Evolutionary conservation across 139 green algal species (phyloP), one percentile per base, ranked within the genome.

Genomic region (Chlamydomonas applanata): DNA sequence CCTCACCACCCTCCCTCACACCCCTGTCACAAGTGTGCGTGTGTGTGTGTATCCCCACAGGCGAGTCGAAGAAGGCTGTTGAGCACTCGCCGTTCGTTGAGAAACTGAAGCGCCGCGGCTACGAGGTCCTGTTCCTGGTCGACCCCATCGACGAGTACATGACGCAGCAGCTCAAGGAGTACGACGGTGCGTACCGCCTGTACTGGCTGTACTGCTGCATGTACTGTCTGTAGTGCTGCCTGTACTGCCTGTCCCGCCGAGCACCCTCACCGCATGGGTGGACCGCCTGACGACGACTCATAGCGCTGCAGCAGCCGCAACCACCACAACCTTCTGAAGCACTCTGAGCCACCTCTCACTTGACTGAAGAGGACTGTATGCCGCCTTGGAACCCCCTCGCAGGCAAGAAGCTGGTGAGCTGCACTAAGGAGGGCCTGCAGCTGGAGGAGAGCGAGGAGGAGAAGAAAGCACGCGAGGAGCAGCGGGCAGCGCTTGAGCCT

Each of bases 101-200:
- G 89, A 92, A 90, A 85, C 89, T 99, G 25, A 95, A 94, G 85
- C 94, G 93, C 85, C 94, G 93, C 83, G 97, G 96, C 66, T 88
- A 91, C 34, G 96, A 99, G 90, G 95, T 99, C 69, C 87, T 99
- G n/a, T 99, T 97, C 96, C 97, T 99, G 95, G 89, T 95, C 29
- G 96, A 99, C 82, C 96, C 96, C 82, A 99, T 99, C 78, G 96
- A 99, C 70, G 96, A 99, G 90, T 99, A 99, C 76, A 95, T 95
- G 1, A 96, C 98, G 59, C 96, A 99, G 92, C 96, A 99, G 88
- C 91, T 99, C 52, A 99, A 99, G 81, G 85, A 89, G 79, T 89
- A 89, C 53, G 85, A 89, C 46, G 85, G 78, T 83, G 61, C 65
- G 78, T 56, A 29, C 2, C 22, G 32, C 40, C 40, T 49, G 40